Evolutionary conservation across 306 rosid species (phyloP), one percentile per base, ranked within the genome.

Genomic region (Vigna reflexopilosa): DNA sequence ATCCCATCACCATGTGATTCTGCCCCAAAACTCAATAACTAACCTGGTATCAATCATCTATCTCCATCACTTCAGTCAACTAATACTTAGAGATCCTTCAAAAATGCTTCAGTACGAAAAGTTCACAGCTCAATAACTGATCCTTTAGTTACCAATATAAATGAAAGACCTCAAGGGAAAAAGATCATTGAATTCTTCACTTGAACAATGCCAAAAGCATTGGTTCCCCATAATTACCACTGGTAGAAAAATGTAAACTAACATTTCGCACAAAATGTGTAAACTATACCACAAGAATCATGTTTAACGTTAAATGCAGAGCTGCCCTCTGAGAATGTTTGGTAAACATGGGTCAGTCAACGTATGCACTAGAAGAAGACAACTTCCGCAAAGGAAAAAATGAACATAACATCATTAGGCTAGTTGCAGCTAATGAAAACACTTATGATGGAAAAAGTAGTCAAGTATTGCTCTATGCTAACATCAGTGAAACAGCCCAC

Each of bases 51-150:
- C 61, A 47, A 30, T 48, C 34, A 75, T 55, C 61, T n/a, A 49
- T 15, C 80, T 34, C 32, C 30, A 47, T 62, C 50, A 51, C 13
- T 80, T 81, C 45, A 76, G 73, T 74, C 32, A 75, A 75, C 72
- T 19, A 40, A 49, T 16, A 66, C 71, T 62, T 61, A 36, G 67
- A 67, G 36, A 54, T 76, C 61, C 67, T 49, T 16, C 28, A 74
- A 57, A 74, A 69, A 11, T 68, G 59, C 58, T 63, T 4, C 65
- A 58, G 52, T 10, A 24, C 20, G 59, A 63, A 38, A 32, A 42
- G 30, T 73, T 56, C 36, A 73, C 75, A 70, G 40, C 20, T 15
- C 19, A 30, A 67, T 45, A 22, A 65, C 15, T 5, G 8, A 71
- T 20, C 56, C 20, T 56, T 34, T 72, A 71, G 32, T 36, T 7